Percentiles rank a stretch among this genome's conserved stretches.
Conservation (phyloP, 345 rosid genomes). For the Rubroshorea leprosula region DNA sequence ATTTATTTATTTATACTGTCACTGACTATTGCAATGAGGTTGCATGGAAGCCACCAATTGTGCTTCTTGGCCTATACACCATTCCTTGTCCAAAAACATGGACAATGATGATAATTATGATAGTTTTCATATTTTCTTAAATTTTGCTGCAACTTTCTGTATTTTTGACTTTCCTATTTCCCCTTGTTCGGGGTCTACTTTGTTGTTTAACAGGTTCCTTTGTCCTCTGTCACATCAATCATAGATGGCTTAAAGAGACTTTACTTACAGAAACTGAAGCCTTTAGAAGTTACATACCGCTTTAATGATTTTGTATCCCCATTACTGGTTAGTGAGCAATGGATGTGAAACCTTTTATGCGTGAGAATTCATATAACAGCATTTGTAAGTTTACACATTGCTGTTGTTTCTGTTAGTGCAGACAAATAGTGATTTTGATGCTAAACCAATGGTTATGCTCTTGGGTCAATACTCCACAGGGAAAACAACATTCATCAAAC, state of each 20-base stretch:
- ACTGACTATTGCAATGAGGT: too few species aligned
- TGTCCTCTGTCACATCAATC: conserved; percentile 69
- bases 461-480: conserved; percentile 98
- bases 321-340: conserved; percentile 48
- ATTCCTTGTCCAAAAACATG: too few species aligned
- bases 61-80: too few species aligned
- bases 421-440: conserved; percentile 91
- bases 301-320: conserved; percentile 93
- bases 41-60: too few species aligned
- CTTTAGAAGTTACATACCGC: conserved; percentile 71
- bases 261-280: conserved; percentile 81
- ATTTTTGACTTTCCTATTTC: background rate
- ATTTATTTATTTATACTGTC: too few species aligned
- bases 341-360: background rate
- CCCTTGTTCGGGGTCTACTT: background rate
- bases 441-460: conserved; percentile 96
- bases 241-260: conserved; percentile 83
- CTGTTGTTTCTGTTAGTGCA: conserved; percentile 25
- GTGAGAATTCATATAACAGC: too few species aligned
- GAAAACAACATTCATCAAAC: conserved; percentile 91
- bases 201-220: conserved; percentile 33
- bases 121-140: too few species aligned
- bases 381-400: background rate
- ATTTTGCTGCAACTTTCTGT: background rate
- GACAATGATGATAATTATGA: too few species aligned